Evolutionary conservation across 768 basidiomycete genomes (phyloP), one percentile per base, ranked within the genome.

Genomic region (Daedaleopsis sinensis): DNA sequence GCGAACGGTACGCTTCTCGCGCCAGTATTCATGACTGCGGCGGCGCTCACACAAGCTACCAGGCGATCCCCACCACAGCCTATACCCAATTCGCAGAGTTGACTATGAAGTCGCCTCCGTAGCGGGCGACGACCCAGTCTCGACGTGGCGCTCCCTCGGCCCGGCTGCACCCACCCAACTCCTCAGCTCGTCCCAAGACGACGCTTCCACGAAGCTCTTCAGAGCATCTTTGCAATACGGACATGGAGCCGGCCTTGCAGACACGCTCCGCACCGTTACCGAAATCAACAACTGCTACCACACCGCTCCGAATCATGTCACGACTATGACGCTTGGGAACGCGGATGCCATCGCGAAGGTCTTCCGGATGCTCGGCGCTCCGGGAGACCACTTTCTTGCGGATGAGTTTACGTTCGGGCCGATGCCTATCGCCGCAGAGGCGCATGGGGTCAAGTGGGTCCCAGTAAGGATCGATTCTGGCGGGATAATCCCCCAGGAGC

Each of bases 401-500:
- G 79, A 80, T 60, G 79, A 79, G 64, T 79, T 75, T 67, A 74
- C 79, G 16, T 80, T 79, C 67, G 67, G 70, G 19, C 74, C 76
- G 55, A 68, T 77, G 55, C 72, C 78, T 21, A 77, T 78, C 59
- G 72, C 73, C 3, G 77, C 76, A 6, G 63, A 76, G 13, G 65
- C 76, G 10, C 76, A 76, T 32, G 78, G 77, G 1, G 72, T 79
- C 36, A 76, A 72, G 23, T 78, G 79, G 74, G 74, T 76, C 4
- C 77, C 78, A 0, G 75, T 84, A 27, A 72, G 74, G 58, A 80
- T 82, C 62, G 83, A 84, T 67, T 74, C 75, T 37, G 74, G 76
- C 44, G 83, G 83, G 3, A 68, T 84, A 58, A 66, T 84, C 18
- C 82, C 82, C 3, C 75, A 76, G n/a, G 78, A 79, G 50, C 74